Evolutionary conservation across 2,329 filamentous ascomycete genomes (phyloP), one percentile per base, ranked within the genome.

Genomic region (Colletotrichum lini): DNA sequence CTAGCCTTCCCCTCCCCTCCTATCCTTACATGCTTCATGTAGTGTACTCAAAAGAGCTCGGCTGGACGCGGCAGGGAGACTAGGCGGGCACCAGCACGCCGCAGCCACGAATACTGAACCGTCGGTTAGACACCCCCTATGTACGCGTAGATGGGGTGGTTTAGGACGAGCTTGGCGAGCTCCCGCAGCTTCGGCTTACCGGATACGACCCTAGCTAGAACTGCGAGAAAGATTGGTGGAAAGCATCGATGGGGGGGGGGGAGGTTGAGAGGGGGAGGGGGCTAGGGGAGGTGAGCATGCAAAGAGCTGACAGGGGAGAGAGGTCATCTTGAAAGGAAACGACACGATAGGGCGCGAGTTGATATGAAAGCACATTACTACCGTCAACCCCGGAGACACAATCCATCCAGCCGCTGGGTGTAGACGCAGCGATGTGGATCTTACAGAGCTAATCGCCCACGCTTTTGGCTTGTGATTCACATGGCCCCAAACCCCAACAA

Each of bases 271-370:
- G 26, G 26, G 26, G 26, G 26, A 54, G 45, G 23, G 52, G 38
- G 23, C n/a, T 38, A 26, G 47, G 16, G 23, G 30, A 50, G 13
- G 60, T 60, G 40, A 30, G 30, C 30, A 30, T 30, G 30, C 30
- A 30, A 0, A 30, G 30, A 30, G 47, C 10, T 5, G 66, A 38
- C 40, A 56, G 57, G n/a, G 57, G 12, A 57, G 12, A 57, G 23
- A 63, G 65, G 69, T 71, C 65, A 71, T 68, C 69, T 18, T 10
- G 57, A 68, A 68, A 68, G 64, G 69, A 58, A 71, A 69, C 52
- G 52, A 53, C n/a, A 38, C 65, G 26, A 71, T 68, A 71, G 58
- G 68, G 23, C 47, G 59, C 50, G 18, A 59, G 30, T 5, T 40
- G 16, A 21, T 26, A n/a, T 52, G 6, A 30, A 8, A 30, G 4